phyloP scores from a whole-genome alignment of 306 rosid species.

The Trifolium repens region DNA sequence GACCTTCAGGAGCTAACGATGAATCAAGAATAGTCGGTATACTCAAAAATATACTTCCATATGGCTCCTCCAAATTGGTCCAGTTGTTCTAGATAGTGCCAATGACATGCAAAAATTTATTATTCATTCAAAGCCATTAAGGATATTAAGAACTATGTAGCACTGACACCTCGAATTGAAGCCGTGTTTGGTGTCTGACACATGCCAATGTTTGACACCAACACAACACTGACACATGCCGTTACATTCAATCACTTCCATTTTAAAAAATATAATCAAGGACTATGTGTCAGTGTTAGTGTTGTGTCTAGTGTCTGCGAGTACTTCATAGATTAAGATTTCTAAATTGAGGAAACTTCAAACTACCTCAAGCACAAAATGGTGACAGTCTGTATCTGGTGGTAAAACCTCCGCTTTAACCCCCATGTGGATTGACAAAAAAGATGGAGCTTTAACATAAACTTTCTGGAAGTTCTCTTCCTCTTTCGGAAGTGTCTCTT shows the following conservation, averaged over 20 bases:
- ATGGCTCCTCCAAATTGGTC: slow-evolving; percentile 78
- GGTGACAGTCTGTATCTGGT: slow-evolving; percentile 92
- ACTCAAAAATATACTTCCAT: slow-evolving; percentile 92
- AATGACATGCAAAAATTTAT: slow-evolving; percentile 20
- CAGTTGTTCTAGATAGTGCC: slow-evolving; percentile 63
- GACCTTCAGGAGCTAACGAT: slow-evolving; percentile 88
- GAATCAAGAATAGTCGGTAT: slow-evolving; percentile 94
- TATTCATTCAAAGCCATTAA: slow-evolving; percentile 28
- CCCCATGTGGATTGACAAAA: slow-evolving; percentile 98
- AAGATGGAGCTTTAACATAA: slow-evolving; percentile 93
- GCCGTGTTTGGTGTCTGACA: background rate
- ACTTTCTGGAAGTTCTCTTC: slow-evolving; percentile 90
- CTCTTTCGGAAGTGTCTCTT: slow-evolving; percentile 73
- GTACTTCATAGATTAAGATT: background rate
- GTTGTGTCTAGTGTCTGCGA: background rate
- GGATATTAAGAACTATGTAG: slow-evolving; percentile 7
- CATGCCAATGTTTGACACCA: background rate
- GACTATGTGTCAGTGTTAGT: background rate
- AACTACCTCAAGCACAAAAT: slow-evolving; percentile 91
- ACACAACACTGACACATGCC: background rate
- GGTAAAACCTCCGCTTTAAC: slow-evolving; percentile 92
- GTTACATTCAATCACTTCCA: background rate
- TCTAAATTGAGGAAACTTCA: slow-evolving; percentile 37
- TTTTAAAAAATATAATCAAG: background rate
- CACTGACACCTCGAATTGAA: background rate